Percentiles rank a stretch among this genome's conserved stretches.
phyloP scores from a whole-genome alignment of 371 early-diverging fungal species.

The Mucor mucedo region DNA sequence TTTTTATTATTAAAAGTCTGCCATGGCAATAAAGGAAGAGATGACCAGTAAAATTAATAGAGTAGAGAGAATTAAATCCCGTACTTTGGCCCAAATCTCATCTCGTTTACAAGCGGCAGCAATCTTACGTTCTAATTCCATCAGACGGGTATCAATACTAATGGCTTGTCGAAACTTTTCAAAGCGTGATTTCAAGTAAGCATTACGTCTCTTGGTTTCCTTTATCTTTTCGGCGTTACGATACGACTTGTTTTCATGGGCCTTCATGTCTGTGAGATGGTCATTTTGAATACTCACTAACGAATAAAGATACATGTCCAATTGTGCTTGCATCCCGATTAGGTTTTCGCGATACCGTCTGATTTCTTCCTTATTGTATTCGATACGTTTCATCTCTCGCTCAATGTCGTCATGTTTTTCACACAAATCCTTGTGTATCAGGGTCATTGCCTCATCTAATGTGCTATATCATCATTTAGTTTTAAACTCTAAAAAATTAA shows the following conservation, averaged over 20 bases:
- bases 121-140: constrained; percentile 26
- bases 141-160: constrained; percentile 19
- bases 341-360: constrained; percentile 2
- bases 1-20: background rate
- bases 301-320: constrained; percentile 5
- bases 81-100: constrained; percentile 24
- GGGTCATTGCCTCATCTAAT: constrained; percentile 13
- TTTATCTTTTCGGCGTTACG: constrained; percentile 15
- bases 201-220: constrained; percentile 15
- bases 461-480: constrained; percentile 1
- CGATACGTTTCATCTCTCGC: constrained; percentile 21
- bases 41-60: background rate
- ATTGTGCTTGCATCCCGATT: constrained; percentile 10
- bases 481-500: too few species aligned
- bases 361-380: constrained; percentile 15
- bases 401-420: constrained; percentile 12
- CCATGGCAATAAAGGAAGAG: background rate
- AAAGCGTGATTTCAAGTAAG: constrained; percentile 7
- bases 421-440: constrained; percentile 2
- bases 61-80: constrained; percentile 21
- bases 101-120: constrained; percentile 22
- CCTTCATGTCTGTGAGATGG: constrained; percentile 16
- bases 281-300: background rate
- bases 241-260: background rate
- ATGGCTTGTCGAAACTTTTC: constrained; percentile 21